Percentiles rank a stretch among this genome's conserved stretches.
These are phyloP conservation scores for Abelmoschus esculentus DNA, from an alignment of 345 rosid species.

Conservation along the genomic window DNA sequence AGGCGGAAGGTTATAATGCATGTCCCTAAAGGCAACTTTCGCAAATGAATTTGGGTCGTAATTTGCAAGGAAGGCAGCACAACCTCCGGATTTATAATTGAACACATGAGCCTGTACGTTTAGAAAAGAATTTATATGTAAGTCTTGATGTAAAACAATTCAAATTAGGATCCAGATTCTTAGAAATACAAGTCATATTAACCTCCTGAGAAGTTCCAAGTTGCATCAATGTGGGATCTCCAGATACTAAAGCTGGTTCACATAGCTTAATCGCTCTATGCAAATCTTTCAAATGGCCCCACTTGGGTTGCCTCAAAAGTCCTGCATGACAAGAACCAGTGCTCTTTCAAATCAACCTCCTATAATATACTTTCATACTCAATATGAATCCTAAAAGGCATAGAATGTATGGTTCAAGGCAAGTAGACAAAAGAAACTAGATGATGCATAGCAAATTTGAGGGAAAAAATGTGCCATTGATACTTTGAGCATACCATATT, in stretches of 20 bases:
- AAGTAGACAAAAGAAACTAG: not conserved
- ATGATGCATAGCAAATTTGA: not conserved
- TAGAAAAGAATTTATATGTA: not conserved
- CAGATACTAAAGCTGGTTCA: slow-evolving; percentile 78
- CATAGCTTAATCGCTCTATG: slow-evolving; percentile 88
- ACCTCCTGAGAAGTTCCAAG: slow-evolving; percentile 95
- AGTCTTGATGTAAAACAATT: not conserved
- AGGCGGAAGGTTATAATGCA: slow-evolving; percentile 89
- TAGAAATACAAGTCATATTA: slow-evolving; percentile 9
- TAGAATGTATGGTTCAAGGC: not conserved
- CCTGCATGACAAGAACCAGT: slow-evolving; percentile 36
- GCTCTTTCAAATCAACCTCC: slow-evolving; percentile 6
- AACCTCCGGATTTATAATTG: slow-evolving; percentile 65
- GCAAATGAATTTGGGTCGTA: slow-evolving; percentile 57
- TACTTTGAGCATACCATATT: slow-evolving; percentile 58
- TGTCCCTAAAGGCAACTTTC: slow-evolving; percentile 62
- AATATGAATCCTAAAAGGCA: not conserved
- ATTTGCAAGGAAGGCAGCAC: slow-evolving; percentile 95
- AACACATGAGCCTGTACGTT: slow-evolving; percentile 75
- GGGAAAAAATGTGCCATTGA: not conserved
- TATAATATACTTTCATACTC: not conserved
- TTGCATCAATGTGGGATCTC: slow-evolving; percentile 45
- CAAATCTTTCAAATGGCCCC: slow-evolving; percentile 99
- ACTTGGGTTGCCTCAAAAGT: slow-evolving; percentile 85
- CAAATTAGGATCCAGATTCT: not conserved